Evolutionary conservation across 2,329 filamentous ascomycete genomes (phyloP).

Genomic region (Macrophomina tecta): DNA sequence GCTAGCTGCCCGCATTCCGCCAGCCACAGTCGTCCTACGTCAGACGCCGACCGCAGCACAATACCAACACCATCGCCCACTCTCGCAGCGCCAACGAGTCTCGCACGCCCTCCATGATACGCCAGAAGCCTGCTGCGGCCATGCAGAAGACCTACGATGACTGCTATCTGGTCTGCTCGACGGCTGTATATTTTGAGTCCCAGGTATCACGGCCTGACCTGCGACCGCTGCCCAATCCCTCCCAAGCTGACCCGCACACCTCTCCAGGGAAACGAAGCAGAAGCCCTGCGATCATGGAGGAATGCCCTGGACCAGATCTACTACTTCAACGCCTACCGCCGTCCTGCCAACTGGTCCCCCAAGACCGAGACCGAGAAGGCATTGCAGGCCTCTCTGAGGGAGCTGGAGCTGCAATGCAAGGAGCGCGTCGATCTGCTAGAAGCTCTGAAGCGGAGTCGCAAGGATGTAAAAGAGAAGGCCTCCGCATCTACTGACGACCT

Average conservation of each 20-base stretch:
- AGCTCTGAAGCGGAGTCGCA: conserved; percentile 71
- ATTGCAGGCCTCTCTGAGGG: conserved; percentile 77
- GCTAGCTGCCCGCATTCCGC: neutral
- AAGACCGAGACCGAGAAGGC: conserved; percentile 84
- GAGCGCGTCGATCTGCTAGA: conserved; percentile 89
- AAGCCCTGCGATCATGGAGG: conserved; percentile 90
- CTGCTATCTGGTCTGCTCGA: conserved; percentile 92
- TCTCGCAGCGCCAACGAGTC: conserved; percentile 2
- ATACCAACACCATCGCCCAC: neutral
- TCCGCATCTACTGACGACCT: neutral
- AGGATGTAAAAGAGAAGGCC: conserved; percentile 53
- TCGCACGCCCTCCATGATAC: conserved; percentile 52
- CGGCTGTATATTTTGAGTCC: conserved; percentile 93
- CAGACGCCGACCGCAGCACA: conserved; percentile 22
- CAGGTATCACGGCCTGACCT: conserved; percentile 64
- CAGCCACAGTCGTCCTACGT: conserved; percentile 20
- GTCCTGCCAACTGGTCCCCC: conserved; percentile 71
- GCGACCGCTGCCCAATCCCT: neutral
- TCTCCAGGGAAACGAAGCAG: conserved; percentile 80
- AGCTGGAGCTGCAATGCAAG: conserved; percentile 89
- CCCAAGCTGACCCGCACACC: conserved; percentile 16
- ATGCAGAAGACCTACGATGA: conserved; percentile 99
- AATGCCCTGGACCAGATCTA: conserved; percentile 87
- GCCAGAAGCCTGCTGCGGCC: conserved; percentile 68
- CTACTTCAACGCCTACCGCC: conserved; percentile 79